Evolutionary conservation across 805 yeast species (phyloP), one percentile per base, ranked within the genome.

Genomic region (Candida alai): DNA sequence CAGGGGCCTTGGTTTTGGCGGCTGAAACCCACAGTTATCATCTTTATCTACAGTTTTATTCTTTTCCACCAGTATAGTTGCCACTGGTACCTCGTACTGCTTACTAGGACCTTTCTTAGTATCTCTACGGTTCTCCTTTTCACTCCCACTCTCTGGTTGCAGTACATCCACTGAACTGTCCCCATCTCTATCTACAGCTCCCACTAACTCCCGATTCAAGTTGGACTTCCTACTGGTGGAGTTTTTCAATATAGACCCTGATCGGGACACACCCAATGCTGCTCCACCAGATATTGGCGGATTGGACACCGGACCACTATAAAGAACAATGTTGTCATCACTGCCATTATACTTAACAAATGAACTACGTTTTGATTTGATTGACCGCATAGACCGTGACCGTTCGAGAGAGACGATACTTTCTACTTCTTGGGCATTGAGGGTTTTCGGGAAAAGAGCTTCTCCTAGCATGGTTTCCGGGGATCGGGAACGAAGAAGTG

Each of bases 341-440:
- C 61, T 56, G 5, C 70, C 70, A 29, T 59, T 47, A 40, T 63
- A 66, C 36, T 65, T 65, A 13, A 59, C 56, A 41, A 54, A 66
- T 17, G 68, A 61, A 36, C 55, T 62, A 15, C 72, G 42, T 47
- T 44, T 62, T 11, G 66, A 58, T 35, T 48, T 61, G n/a, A 70
- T 53, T 0, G 87, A 79, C 49, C 74, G 70, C 62, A 73, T 63
- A 4, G 79, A 73, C 32, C 77, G 51, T 6, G 83, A 74, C 40
- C 89, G 68, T 53, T 84, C 94, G 28, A 84, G 51, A 6, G 82
- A 72, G 2, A 81, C 80, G 37, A 84, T 84, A 29, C 84, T 78
- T 43, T 80, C 84, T 8, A 84, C 84, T 49, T 84, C 94, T 34
- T 72, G 75, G 0, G 74, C 65, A 37, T 71, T 80, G 20, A 84